Evolutionary conservation across 2,329 filamentous ascomycete species (phyloP).

Genomic region (Fusarium albosuccineum): DNA sequence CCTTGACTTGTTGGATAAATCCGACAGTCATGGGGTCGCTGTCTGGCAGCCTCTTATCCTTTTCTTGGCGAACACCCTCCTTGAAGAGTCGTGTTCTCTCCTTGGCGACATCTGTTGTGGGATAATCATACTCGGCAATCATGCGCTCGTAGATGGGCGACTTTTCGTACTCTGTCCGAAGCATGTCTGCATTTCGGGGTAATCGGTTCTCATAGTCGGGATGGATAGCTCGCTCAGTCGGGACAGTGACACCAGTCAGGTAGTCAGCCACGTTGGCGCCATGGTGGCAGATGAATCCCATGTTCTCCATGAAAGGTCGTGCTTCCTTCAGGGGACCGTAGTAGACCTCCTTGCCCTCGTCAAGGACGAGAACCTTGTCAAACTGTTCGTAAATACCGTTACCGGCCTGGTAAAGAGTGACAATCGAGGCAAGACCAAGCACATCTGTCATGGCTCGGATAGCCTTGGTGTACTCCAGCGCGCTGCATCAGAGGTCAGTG

Average conservation of each 20-base stretch:
- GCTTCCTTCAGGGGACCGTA: slow-evolving; percentile 72
- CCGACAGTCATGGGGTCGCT: slow-evolving; percentile 68
- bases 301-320: slow-evolving; percentile 72
- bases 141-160: slow-evolving; percentile 64
- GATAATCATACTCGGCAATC: slow-evolving; percentile 69
- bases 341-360: slow-evolving; percentile 74
- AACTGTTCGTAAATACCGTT: slow-evolving; percentile 78
- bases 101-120: slow-evolving; percentile 61
- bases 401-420: slow-evolving; percentile 77
- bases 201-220: slow-evolving; percentile 55
- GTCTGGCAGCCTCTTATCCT: slow-evolving; percentile 65
- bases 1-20: slow-evolving; percentile 67
- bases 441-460: slow-evolving; percentile 75
- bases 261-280: slow-evolving; percentile 75
- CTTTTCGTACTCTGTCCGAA: slow-evolving; percentile 65
- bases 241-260: slow-evolving; percentile 74
- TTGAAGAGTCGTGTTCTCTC: slow-evolving; percentile 66
- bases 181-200: slow-evolving; percentile 58
- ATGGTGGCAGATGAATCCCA: slow-evolving; percentile 73
- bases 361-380: slow-evolving; percentile 77
- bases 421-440: slow-evolving; percentile 69
- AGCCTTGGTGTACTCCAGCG: slow-evolving; percentile 70
- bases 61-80: slow-evolving; percentile 65
- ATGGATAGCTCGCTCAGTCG: slow-evolving; percentile 75
- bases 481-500: slow-evolving; percentile 49